Base-by-base conservation (phyloP, 2,329 filamentous ascomycete species). In the Bipolaris oryzae region DNA sequence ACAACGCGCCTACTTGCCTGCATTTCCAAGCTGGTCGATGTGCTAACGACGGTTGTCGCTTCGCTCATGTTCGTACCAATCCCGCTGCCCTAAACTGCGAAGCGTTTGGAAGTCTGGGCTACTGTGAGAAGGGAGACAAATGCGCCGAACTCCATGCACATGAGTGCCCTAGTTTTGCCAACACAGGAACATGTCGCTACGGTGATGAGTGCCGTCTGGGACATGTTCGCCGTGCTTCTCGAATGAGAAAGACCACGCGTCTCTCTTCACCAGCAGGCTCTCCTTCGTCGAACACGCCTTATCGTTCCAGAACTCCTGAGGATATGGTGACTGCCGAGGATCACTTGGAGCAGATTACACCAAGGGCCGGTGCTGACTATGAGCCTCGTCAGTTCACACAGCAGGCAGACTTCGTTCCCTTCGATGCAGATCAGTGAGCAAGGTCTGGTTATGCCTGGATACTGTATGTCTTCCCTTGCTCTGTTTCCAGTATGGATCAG, bases 161-260 rank as follows among this genome's bases (percentile, higher is more conserved):
- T 78, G 94, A 98, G 77, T 98, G 95, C 77, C 94, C 95, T 61
- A 90, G 96, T 75, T 97, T 96, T 81, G 91, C 91, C 84, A 96
- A 96, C 78, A 91, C 86, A 58, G 94, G 94, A 69, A 81, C 83
- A 61, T 99, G 95, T 85, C 55, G 46, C 87, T 87, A 74, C 87
- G 85, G 74, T 87, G 57, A 88, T 77, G 87, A 88, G 64, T 98
- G 94, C 81, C 90, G 89, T 74, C 84, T 96, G 52, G 89, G 87
- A 57, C 95, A 99, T 79, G 87, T 94, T 74, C 91, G 95, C 31
- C 67, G 69, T 42, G 72, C 71, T 11, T 64, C 64, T 49, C 63
- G 69, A 13, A 68, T 72, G 64, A 68, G 68, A 35, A 63, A 66
- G 42, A 37, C 60, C 28, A 52, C 43, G 13, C 61, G 57, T 42